These are phyloP conservation scores for Rhodotorula diobovata DNA, from an alignment of 768 basidiomycete genomes.

Conservation along the genomic window DNA sequence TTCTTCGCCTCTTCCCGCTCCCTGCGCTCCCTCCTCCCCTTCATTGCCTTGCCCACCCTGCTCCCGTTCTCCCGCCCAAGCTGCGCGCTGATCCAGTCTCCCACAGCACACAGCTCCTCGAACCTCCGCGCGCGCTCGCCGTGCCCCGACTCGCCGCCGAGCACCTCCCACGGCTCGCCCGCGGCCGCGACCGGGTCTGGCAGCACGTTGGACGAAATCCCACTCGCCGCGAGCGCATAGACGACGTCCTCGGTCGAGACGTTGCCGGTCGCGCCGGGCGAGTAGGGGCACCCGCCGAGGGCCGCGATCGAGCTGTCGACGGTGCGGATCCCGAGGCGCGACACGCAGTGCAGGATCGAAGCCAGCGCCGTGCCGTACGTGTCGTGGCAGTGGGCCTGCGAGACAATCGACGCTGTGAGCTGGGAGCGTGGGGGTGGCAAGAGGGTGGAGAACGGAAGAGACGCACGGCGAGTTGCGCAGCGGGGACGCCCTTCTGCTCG, in stretches of 20 bases:
- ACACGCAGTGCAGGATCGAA: conserved; percentile 41
- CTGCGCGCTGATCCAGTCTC: conserved; percentile 26
- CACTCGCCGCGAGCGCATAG: conserved; percentile 68
- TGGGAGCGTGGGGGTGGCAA: too few relatives aligned
- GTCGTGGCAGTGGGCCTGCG: conserved; percentile 67
- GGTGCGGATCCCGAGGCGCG: conserved; percentile 63
- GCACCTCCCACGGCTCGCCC: neutral
- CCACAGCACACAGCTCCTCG: conserved; percentile 19
- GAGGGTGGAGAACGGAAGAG: neutral
- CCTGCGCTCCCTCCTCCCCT: conserved; percentile 13
- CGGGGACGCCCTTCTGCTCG: conserved; percentile 56
- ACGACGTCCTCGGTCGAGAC: conserved; percentile 79
- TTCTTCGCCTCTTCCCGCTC: neutral
- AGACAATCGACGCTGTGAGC: too few relatives aligned
- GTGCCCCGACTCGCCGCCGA: neutral
- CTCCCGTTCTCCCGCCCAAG: conserved; percentile 36
- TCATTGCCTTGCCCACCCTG: conserved; percentile 25
- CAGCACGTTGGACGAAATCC: conserved; percentile 55
- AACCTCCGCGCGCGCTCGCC: conserved; percentile 7
- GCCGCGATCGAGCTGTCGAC: conserved; percentile 80
- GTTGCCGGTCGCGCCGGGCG: conserved; percentile 91
- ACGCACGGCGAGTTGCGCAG: conserved; percentile 60
- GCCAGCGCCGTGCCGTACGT: conserved; percentile 71
- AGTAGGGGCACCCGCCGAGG: conserved; percentile 91
- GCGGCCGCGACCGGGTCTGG: neutral